Evolutionary conservation across 1,284 basidiomycete genomes (phyloP).

Genomic region (Apiotrichum domesticum): DNA sequence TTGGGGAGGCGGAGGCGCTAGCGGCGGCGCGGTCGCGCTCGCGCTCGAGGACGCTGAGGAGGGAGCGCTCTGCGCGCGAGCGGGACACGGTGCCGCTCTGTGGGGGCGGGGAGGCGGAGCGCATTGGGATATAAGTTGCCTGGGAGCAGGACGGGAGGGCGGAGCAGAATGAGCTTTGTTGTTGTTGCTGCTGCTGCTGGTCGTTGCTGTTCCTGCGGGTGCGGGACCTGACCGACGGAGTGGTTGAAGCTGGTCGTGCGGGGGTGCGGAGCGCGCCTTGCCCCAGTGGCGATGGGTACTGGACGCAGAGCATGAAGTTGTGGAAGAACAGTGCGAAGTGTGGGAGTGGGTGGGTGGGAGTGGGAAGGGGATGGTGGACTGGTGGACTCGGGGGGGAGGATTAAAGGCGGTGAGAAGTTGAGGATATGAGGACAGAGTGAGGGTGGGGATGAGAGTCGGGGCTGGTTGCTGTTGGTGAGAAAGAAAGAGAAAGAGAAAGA

Average conservation of each 20-base stretch:
- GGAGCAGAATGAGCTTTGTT: neutral
- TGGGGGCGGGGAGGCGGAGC: neutral
- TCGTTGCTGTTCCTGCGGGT: neutral
- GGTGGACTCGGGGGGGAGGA: neutral
- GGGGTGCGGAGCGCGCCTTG: neutral
- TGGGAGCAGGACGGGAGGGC: too few species aligned
- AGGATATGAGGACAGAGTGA: too few species aligned
- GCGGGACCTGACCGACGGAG: neutral
- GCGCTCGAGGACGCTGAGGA: constrained; percentile 13
- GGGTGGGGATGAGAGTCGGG: too few species aligned
- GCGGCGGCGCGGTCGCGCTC: neutral
- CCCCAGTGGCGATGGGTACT: constrained; percentile 1
- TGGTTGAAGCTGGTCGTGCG: too few species aligned
- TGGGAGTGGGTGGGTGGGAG: neutral
- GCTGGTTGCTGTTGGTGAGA: too few species aligned
- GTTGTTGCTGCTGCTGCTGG: neutral
- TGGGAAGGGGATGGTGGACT: neutral
- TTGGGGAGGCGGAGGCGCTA: neutral
- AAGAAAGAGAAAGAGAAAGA: too few species aligned
- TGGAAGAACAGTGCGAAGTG: too few species aligned
- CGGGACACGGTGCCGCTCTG: neutral
- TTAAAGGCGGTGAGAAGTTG: neutral
- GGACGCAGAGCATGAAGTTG: constrained; percentile 5
- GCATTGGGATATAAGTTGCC: neutral
- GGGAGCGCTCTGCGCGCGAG: constrained; percentile 9